phyloP scores from a whole-genome alignment of 1,139 yeast species.

The Taphrina communis region DNA sequence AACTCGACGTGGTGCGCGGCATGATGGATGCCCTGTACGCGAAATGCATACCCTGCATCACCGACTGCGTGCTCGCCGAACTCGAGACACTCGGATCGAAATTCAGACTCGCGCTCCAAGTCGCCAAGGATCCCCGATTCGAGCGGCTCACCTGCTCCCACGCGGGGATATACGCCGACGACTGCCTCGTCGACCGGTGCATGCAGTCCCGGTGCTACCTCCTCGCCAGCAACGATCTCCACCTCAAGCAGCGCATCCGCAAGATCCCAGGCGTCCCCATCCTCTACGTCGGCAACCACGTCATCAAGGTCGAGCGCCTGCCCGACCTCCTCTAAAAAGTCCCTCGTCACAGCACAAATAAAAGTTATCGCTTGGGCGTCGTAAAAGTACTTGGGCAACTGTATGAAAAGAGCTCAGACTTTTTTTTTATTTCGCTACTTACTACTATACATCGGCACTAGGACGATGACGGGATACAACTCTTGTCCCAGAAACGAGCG shows the following conservation, averaged over 20 bases:
- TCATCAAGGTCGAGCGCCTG: conserved; percentile 88
- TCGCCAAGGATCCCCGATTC: conserved; percentile 93
- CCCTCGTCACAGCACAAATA: too few species aligned
- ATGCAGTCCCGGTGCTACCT: conserved; percentile 95
- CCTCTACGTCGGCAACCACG: conserved; percentile 93
- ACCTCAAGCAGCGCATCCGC: conserved; percentile 86
- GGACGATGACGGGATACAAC: conserved; percentile 5
- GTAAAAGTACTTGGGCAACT: too few species aligned
- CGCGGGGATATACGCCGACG: conserved; percentile 97
- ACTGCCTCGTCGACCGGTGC: conserved; percentile 88
- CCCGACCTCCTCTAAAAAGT: conserved; percentile 61
- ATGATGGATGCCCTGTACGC: conserved; percentile 96
- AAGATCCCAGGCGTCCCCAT: conserved; percentile 97
- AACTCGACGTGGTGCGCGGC: conserved; percentile 88
- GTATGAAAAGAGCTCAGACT: too few species aligned
- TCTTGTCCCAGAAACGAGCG: conserved; percentile 12
- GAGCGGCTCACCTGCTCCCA: conserved; percentile 86
- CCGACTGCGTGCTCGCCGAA: conserved; percentile 98
- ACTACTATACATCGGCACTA: background rate
- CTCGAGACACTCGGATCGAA: conserved; percentile 93
- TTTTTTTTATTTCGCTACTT: background rate
- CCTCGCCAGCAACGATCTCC: conserved; percentile 99
- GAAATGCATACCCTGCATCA: conserved; percentile 90
- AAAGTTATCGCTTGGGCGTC: too few species aligned
- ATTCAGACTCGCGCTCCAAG: conserved; percentile 80